Conservation (phyloP, 2,329 filamentous ascomycete species). For the Penicillium vulpinum region DNA sequence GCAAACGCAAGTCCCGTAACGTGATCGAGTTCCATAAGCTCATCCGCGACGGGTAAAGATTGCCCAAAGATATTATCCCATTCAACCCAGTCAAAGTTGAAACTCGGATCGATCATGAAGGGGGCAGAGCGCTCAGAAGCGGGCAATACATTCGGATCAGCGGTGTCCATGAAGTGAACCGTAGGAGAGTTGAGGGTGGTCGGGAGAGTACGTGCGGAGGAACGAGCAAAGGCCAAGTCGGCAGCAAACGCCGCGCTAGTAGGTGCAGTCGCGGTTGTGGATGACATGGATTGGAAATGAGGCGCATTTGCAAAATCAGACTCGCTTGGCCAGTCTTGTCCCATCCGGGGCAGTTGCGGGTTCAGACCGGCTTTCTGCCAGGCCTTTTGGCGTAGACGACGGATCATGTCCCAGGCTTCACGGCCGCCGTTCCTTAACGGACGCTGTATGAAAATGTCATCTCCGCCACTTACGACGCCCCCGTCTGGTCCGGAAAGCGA, state of each 20-base stretch:
- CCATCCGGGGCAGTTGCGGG: conserved; percentile 48
- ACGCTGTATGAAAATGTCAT: conserved; percentile 46
- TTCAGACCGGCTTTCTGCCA: conserved; percentile 52
- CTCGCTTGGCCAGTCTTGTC: conserved; percentile 36
- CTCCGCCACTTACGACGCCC: conserved; percentile 48
- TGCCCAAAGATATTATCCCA: conserved; percentile 53
- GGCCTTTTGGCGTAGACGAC: conserved; percentile 47
- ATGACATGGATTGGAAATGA: not conserved
- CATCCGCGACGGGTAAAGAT: conserved; percentile 46
- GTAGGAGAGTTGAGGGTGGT: not conserved
- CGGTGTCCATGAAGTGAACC: conserved; percentile 24
- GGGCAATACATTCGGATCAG: not conserved
- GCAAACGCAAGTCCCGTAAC: conserved; percentile 31
- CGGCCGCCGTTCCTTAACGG: conserved; percentile 49
- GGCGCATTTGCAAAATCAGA: not conserved
- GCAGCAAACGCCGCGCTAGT: conserved; percentile 1
- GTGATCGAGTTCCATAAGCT: conserved; percentile 46
- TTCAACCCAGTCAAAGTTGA: conserved; percentile 52
- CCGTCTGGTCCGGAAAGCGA: conserved; percentile 47
- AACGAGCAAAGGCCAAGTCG: not conserved
- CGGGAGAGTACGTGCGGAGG: not conserved
- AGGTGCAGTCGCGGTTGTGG: not conserved
- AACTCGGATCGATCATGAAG: conserved; percentile 41
- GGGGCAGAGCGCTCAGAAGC: conserved; percentile 24
- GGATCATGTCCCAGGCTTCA: conserved; percentile 52